Base-by-base conservation (phyloP, 768 basidiomycete species). In the Fistulinella prunicolor region DNA sequence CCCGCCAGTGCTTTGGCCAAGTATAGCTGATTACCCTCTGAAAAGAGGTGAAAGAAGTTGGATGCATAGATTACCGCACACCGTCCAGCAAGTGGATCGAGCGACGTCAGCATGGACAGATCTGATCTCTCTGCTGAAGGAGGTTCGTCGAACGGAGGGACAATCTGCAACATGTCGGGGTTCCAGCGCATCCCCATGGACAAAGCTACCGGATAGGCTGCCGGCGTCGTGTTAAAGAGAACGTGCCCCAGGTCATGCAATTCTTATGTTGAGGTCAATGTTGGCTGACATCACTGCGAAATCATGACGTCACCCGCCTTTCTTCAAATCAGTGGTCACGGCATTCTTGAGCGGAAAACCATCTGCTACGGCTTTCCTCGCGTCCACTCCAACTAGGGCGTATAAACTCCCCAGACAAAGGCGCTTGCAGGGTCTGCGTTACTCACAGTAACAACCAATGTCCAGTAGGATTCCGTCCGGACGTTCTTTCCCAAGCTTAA, bases 161-260 rank as follows among this genome's bases (percentile, higher is more conserved):
- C 58, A 6, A 71, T 66, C 9, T 49, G 49, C 20, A 85, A 69
- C 22, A 77, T 63, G 0, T 56, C 45, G 12, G 73, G 61, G 46
- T n/a, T 83, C 73, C 32, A 86, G 76, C 0, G 65, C 70, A 48
- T 86, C 76, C 1, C 84, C 85, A 1, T 70, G 56, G 21, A 86
- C 47, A 59, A 86, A 83, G 0, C 63, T 61, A 14, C 34, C 0
- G 81, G 78, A 57, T 81, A 85, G 0, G 73, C 68, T 35, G 71
- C 71, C 0, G 76, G 73, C 0, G 76, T 79, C 2, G 78, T 74
- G 35, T 63, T 76, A 70, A 85, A 88, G 16, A 87, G 69, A 24
- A 76, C 71, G 47, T 86, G 82, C 1, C 83, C 82, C 7, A 77
- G 62, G 2, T 77, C 68, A 76, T 79, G 80, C 50, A 79, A 85